A percentile compares a stretch with the other conserved stretches of the same genome.
Evolutionary conservation across 1,284 basidiomycete genomes (phyloP).

Genomic region (Apiotrichum sp.): DNA sequence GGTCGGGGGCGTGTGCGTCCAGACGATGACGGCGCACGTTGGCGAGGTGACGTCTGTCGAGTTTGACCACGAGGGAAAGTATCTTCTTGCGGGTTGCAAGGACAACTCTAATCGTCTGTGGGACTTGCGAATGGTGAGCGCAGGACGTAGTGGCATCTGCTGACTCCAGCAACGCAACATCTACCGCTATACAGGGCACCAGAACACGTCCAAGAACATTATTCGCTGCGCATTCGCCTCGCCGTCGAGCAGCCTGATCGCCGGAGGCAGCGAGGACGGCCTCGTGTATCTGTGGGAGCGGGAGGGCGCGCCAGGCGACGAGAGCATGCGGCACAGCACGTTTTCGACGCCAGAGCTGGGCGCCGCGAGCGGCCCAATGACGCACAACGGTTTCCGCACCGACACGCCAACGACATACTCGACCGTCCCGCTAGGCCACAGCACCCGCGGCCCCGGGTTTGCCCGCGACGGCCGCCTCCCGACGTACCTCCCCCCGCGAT

Average conservation of each 20-base stretch:
- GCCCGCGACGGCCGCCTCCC: conserved; percentile 15
- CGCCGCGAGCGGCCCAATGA: not conserved
- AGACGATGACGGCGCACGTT: conserved; percentile 48
- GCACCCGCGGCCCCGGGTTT: not conserved
- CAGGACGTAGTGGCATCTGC: not conserved
- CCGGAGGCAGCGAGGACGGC: conserved; percentile 49
- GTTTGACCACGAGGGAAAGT: conserved; percentile 47
- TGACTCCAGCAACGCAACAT: conserved; percentile 42
- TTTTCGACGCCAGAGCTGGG: conserved; percentile 1
- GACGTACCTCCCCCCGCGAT: conserved; percentile 28
- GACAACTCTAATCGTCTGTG: conserved; percentile 49
- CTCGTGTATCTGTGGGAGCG: conserved; percentile 42
- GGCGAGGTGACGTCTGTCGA: conserved; percentile 51
- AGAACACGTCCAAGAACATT: conserved; percentile 52
- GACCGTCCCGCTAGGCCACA: not conserved
- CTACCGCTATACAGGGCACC: conserved; percentile 50
- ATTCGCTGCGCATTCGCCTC: conserved; percentile 48
- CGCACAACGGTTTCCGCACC: conserved; percentile 6
- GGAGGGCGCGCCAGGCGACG: conserved; percentile 19
- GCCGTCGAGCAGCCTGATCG: conserved; percentile 39
- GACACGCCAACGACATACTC: not conserved
- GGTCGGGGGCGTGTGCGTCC: conserved; percentile 48
- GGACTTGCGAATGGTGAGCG: conserved; percentile 46
- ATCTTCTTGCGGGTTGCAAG: conserved; percentile 49
- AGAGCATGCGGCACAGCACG: conserved; percentile 2